Conservation (phyloP, 192 early-diverging fungal genomes). For the Coemansia erecta region DNA sequence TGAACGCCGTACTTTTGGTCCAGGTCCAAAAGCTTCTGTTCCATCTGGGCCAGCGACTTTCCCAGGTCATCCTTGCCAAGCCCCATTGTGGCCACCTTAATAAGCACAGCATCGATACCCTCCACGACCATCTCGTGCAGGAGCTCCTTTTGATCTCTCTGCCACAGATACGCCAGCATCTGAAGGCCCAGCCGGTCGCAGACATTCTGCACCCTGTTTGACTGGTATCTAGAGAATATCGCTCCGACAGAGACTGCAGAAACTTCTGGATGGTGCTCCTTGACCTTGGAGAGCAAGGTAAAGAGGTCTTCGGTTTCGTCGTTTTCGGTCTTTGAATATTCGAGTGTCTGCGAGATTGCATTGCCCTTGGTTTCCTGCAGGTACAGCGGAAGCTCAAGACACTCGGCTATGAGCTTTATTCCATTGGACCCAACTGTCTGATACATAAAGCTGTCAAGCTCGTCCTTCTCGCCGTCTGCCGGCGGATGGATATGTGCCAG, state of each 20-base stretch:
- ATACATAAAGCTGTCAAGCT: slow-evolving; percentile 94
- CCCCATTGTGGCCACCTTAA: slow-evolving; percentile 91
- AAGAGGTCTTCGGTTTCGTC: slow-evolving; percentile 97
- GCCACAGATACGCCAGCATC: slow-evolving; percentile 87
- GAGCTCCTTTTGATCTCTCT: slow-evolving; percentile 78
- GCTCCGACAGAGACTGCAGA: slow-evolving; percentile 90
- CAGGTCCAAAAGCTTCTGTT: slow-evolving; percentile 65
- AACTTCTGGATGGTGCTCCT: slow-evolving; percentile 71
- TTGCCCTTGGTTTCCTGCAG: slow-evolving; percentile 68
- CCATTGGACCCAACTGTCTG: slow-evolving; percentile 96
- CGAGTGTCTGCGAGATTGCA: slow-evolving; percentile 61
- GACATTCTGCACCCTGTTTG: slow-evolving; percentile 95
- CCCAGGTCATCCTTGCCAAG: slow-evolving; percentile 65
- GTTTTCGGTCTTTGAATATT: slow-evolving; percentile 64
- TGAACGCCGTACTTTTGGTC: slow-evolving; percentile 78
- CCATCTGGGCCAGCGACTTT: slow-evolving; percentile 74
- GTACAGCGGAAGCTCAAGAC: slow-evolving; percentile 84
- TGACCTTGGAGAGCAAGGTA: slow-evolving; percentile 66
- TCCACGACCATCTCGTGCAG: slow-evolving; percentile 81
- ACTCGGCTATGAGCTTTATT: slow-evolving; percentile 77
- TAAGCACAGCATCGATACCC: slow-evolving; percentile 78
- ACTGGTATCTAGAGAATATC: slow-evolving; percentile 95
- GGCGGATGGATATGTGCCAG: slow-evolving; percentile 89
- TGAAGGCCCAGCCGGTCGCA: slow-evolving; percentile 83
- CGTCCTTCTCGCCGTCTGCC: slow-evolving; percentile 65